Conservation (phyloP, 1,139 yeast species). For the Pichia sp. region DNA sequence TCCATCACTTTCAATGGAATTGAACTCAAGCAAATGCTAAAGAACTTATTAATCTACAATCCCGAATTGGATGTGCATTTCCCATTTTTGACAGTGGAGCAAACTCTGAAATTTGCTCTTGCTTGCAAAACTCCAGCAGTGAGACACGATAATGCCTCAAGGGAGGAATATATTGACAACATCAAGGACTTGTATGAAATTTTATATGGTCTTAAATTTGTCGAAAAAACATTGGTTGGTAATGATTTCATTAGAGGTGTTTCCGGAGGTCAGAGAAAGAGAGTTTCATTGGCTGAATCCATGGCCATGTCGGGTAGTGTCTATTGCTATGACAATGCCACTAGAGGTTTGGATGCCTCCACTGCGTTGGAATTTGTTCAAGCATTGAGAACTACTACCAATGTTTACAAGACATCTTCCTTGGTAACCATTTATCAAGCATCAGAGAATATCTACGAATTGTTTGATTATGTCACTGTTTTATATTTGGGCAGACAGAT, state of each 20-base stretch:
- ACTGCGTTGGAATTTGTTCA: constrained; percentile 69
- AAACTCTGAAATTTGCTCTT: constrained; percentile 37
- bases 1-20: constrained; percentile 40
- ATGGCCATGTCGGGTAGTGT: constrained; percentile 50
- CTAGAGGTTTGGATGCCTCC: constrained; percentile 69
- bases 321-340: constrained; percentile 69
- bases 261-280: constrained; percentile 77
- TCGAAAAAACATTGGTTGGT: constrained; percentile 64
- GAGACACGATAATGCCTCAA: constrained; percentile 30
- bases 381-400: constrained; percentile 58
- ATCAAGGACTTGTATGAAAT: constrained; percentile 43
- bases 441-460: constrained; percentile 66
- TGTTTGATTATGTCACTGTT: constrained; percentile 67
- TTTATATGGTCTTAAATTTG: constrained; percentile 40
- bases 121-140: constrained; percentile 35
- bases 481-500: constrained; percentile 75
- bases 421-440: constrained; percentile 80
- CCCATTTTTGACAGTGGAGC: constrained; percentile 36
- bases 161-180: constrained; percentile 31
- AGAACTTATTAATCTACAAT: constrained; percentile 34
- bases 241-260: constrained; percentile 68
- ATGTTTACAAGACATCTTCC: constrained; percentile 49
- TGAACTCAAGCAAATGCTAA: constrained; percentile 45
- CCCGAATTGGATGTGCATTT: constrained; percentile 39
- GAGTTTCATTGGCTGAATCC: constrained; percentile 70